Base-by-base conservation (phyloP, 495 filamentous ascomycete genomes). In the Hypoxylon perforatum region DNA sequence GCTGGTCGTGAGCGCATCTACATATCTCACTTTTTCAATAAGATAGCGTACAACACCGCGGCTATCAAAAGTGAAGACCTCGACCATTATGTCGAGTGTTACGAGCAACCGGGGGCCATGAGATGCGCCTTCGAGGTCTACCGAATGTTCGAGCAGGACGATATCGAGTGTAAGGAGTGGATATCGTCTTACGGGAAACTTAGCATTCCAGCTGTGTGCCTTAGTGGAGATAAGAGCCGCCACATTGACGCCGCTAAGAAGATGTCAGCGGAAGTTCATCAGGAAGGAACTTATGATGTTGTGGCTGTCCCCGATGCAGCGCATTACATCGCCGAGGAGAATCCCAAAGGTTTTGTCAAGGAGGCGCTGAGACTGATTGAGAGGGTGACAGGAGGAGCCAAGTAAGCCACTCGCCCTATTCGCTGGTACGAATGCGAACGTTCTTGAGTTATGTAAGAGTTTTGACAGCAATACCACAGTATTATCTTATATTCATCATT, bases 1-100 rank as follows among this genome's bases (percentile, higher is more conserved):
- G 66, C 72, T 4, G 82, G 80, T 9, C 70, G 70, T 15, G 81
- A 84, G 58, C 61, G 70, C 11, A 70, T 78, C 23, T 83, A 84
- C 50, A 22, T 83, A 14, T 77, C 78, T 39, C 78, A 82, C 57
- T 83, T 83, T 67, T 82, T 74, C 55, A 74, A 80, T 44, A 77
- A 75, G 48, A 50, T 76, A 10, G 45, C 33, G 9, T 75, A 75
- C 44, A 80, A 81, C 22, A 64, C 63, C n/a, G 71, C 56, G n/a
- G 76, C 74, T 0, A 75, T 83, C 42, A 59, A 72, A 3, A 58
- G 63, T 4, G 72, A 64, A 42, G 74, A 76, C 41, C 21, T 83
- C n/a, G 76, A 77, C 9, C 71, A 73, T 23, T 84, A 84, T 51
- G 69, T 71, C 11, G 55, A 36, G 28, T 60, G 56, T 3, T 82